Base-by-base conservation (phyloP, 768 basidiomycete genomes). In the Rhodotorula diobovata region DNA sequence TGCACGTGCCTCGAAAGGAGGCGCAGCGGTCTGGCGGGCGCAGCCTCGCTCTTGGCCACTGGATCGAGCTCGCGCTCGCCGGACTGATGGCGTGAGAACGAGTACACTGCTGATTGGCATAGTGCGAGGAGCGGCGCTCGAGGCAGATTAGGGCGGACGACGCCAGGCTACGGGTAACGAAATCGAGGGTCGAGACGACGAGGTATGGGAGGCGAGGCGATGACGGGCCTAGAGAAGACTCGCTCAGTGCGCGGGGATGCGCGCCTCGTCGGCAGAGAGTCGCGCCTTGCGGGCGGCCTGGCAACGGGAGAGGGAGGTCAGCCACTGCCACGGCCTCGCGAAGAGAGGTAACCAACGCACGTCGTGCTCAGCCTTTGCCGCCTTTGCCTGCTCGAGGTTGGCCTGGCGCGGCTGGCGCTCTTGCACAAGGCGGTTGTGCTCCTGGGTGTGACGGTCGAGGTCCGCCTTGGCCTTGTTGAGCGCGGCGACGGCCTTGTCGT, bases 391-490 rank as follows among this genome's bases (percentile, higher is more conserved):
- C 48, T 69, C 41, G 32, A 73, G 50, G 21, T 46, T 50, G 10
- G 56, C 48, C 20, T 51, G 55, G 34, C 55, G 62, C 32, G 61
- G 56, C 4, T 60, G 30, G 25, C 67, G 67, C 18, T 57, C 34
- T 2, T 23, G 30, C 10, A 73, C 32, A 23, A 73, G n/a, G 43
- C 37, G 43, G 23, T 46, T 41, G 20, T 46, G 55, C 45, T 69
- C 66, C 61, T 66, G 61, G 6, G 68, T 66, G 23, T 61, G 34
- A 23, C 50, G 54, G 30, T 53, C 51, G 58, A 70, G 65, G 14
- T 63, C 68, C 32, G 64, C 53, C 58, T 71, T 64, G 3, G 66
- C 66, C 66, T 71, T 70, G 46, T 70, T 54, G 34, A 70, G 69
- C n/a, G 46, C 18, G 14, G 66, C 60, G 28, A 68, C 48, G 20